Evolutionary conservation across 2,329 filamentous ascomycete species (phyloP).

Genomic region (Fusarium sp.): DNA sequence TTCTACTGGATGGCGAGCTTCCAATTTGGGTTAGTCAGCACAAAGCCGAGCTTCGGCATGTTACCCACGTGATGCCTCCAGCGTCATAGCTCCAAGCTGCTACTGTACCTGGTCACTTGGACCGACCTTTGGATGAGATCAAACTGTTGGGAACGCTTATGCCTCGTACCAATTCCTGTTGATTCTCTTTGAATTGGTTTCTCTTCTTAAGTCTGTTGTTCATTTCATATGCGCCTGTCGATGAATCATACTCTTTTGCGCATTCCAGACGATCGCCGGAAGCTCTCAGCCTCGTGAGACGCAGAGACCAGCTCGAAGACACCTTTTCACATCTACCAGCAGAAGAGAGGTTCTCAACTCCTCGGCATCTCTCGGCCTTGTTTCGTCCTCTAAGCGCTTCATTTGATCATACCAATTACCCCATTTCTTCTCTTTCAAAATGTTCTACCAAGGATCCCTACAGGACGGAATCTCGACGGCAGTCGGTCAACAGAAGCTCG

Average conservation of each 20-base stretch:
- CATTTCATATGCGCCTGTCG: not conserved
- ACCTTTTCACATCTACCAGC: constrained; percentile 32
- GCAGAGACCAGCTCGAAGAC: constrained; percentile 33
- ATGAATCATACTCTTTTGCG: not conserved
- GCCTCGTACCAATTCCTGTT: constrained; percentile 1
- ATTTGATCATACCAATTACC: not conserved
- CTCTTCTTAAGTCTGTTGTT: not conserved
- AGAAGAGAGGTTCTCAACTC: not conserved
- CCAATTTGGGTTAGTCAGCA: constrained; percentile 20
- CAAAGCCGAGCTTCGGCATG: constrained; percentile 1
- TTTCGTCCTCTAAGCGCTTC: not conserved
- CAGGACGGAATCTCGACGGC: constrained; percentile 85
- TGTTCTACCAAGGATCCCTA: constrained; percentile 86
- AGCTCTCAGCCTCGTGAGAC: constrained; percentile 8
- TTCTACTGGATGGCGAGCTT: constrained; percentile 32
- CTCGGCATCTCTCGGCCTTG: not conserved
- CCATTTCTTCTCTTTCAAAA: constrained; percentile 47
- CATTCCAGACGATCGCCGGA: constrained; percentile 1
- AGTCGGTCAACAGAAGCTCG: constrained; percentile 79
- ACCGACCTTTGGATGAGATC: constrained; percentile 8
- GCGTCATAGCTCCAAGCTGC: constrained; percentile 27
- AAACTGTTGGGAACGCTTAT: not conserved
- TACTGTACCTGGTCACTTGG: constrained; percentile 2
- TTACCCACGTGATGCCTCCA: constrained; percentile 25
- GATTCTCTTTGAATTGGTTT: not conserved